Evolutionary conservation across 441 rosid species (phyloP), one percentile per base, ranked within the genome.

Genomic region (Jatropha podagrica): DNA sequence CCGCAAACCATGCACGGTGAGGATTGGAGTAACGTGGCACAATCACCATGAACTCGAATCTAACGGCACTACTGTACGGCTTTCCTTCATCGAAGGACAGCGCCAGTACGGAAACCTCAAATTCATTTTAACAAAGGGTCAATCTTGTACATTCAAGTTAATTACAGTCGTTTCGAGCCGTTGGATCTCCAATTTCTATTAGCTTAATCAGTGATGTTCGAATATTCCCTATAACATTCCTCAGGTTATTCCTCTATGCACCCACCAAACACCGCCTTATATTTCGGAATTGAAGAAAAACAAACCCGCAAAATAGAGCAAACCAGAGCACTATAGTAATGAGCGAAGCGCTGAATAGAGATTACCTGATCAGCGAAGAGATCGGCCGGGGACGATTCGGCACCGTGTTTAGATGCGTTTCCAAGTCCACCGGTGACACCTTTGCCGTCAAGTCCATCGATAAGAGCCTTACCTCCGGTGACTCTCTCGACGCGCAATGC

Each of bases 331-430:
- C 32, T 32, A 32, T 32, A 32, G 32, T 32, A 54, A 90, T 90
- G 95, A 85, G 79, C 75, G 85, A 85, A 66, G 84, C 83, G 13
- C 72, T 90, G 58, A 78, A 74, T 65, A 70, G 80, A 74, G 87
- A 84, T 65, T 91, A 84, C 88, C 74, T 77, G 26, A 27, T 89
- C 58, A 60, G 71, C 67, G 88, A 82, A 32, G 93, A 91, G 83
- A 79, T 91, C 85, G 92, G 96, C 46, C 86, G 89, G 18, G 96
- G 96, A 26, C 79, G 89, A 58, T 91, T 88, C 77, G 96, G 94
- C 56, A 71, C 80, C 79, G 86, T 91, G 49, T 87, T 72, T 61
- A 73, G 83, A 70, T 91, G 92, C 78, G 74, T 64, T 18, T 83
- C 84, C 0, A 60, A 69, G 12, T 15, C 63, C 38, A 73, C 82